Percentiles rank a stretch among this genome's conserved stretches.
Conservation (phyloP, 495 filamentous ascomycete genomes). For the Trichoderma erinaceum region DNA sequence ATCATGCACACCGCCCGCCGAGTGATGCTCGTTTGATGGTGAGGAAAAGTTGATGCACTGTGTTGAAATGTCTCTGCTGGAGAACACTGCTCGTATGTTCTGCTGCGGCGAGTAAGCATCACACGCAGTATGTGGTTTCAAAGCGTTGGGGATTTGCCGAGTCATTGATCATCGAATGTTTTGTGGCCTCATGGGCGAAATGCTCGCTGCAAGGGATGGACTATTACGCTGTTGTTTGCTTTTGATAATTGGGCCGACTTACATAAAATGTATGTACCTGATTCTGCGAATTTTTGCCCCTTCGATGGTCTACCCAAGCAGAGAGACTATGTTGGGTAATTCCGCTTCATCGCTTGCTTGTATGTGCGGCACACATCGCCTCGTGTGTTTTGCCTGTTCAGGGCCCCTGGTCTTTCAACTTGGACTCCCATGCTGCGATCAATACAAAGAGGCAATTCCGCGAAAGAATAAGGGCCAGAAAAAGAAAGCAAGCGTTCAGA, state of each 20-base stretch:
- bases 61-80: too few species aligned
- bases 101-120: too few species aligned
- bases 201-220: neutral
- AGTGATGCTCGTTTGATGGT: neutral
- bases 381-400: neutral
- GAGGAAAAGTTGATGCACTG: neutral
- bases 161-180: neutral
- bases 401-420: neutral
- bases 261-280: neutral
- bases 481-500: too few species aligned
- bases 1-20: neutral
- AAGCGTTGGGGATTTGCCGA: neutral
- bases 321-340: neutral
- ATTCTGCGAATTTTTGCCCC: neutral
- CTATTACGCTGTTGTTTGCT: too few species aligned
- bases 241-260: neutral
- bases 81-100: too few species aligned
- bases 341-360: neutral
- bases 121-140: neutral
- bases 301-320: neutral
- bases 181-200: neutral
- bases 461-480: neutral
- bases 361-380: neutral
- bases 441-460: neutral
- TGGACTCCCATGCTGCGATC: neutral